A percentile compares a stretch with the other conserved stretches of the same genome.
Conservation (phyloP, 306 rosid species). For the Oxytropis ochrocephala region DNA sequence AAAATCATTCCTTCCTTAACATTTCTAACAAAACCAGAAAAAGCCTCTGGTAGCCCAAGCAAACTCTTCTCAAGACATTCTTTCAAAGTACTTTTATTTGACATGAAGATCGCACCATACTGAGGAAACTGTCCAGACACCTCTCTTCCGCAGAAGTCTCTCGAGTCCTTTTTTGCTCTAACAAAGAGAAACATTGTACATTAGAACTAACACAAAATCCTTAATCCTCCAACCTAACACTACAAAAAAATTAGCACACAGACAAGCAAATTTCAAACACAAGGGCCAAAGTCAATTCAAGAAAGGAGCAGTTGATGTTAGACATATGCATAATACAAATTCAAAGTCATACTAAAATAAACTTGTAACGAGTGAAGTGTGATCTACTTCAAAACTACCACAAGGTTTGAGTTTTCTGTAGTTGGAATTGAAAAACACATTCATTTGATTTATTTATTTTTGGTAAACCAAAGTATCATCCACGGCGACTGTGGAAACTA, state of each 20-base stretch:
- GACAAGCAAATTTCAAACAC: neutral
- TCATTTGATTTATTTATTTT: too few relatives aligned
- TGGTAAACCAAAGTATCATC: too few relatives aligned
- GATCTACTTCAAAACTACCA: neutral
- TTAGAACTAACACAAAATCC: neutral
- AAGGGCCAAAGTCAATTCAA: neutral
- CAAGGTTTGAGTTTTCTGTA: neutral
- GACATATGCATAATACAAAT: neutral
- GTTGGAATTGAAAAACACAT: neutral
- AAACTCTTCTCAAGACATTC: slow-evolving; percentile 34
- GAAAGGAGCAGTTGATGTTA: neutral
- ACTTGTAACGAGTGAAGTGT: neutral
- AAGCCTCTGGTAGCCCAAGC: slow-evolving; percentile 33
- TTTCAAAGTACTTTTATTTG: slow-evolving; percentile 29
- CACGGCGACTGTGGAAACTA: too few relatives aligned
- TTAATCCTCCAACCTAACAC: neutral
- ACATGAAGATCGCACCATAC: slow-evolving; percentile 52
- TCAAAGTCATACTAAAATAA: neutral
- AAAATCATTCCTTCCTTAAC: slow-evolving; percentile 48
- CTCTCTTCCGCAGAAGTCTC: neutral
- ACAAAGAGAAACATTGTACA: neutral
- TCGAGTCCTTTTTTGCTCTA: too few relatives aligned
- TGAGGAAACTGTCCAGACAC: slow-evolving; percentile 24
- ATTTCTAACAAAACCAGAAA: slow-evolving; percentile 26
- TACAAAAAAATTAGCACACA: neutral